Evolutionary conservation across 1,139 yeast genomes (phyloP).

Genomic region (Scheffersomyces titani): DNA sequence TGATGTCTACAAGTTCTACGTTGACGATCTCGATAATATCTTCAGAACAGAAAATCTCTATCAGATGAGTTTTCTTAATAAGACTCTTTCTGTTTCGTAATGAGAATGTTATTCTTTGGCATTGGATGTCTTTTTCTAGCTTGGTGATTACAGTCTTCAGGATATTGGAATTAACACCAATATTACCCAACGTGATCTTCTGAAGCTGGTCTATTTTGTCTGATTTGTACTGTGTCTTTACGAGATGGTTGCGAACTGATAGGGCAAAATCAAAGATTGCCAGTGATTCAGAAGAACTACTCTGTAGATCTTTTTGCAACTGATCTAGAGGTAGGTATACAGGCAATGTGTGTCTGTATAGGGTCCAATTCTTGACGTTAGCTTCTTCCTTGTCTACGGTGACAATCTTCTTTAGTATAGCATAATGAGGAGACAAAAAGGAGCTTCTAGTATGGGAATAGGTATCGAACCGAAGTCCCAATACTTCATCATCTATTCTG

Average conservation of each 20-base stretch:
- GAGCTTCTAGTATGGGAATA: conserved; percentile 19
- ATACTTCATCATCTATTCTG: conserved; percentile 20
- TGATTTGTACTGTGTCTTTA: conserved; percentile 29
- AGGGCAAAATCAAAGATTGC: conserved; percentile 15
- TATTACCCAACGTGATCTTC: conserved; percentile 10
- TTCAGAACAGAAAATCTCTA: conserved; percentile 22
- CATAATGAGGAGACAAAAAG: conserved; percentile 39
- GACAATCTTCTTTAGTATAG: conserved; percentile 27
- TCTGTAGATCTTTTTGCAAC: conserved; percentile 4
- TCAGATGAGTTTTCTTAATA: conserved; percentile 6
- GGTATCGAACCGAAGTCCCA: conserved; percentile 43
- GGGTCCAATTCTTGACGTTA: conserved; percentile 23
- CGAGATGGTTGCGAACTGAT: conserved; percentile 19
- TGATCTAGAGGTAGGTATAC: conserved; percentile 25
- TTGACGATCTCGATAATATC: conserved; percentile 15
- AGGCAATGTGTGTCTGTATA: conserved; percentile 41
- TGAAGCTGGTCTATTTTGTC: conserved; percentile 27
- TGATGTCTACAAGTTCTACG: conserved; percentile 5
- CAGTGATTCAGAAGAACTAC: conserved; percentile 1
- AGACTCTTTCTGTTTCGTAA: conserved; percentile 1
- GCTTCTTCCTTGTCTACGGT: conserved; percentile 11
- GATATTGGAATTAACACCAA: conserved; percentile 5
- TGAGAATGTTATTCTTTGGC: conserved; percentile 20
- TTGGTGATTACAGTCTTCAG: conserved; percentile 10
- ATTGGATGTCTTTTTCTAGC: conserved; percentile 26